Evolutionary conservation across 495 filamentous ascomycete genomes (phyloP).

Genomic region (Aspergillus mulundensis): DNA sequence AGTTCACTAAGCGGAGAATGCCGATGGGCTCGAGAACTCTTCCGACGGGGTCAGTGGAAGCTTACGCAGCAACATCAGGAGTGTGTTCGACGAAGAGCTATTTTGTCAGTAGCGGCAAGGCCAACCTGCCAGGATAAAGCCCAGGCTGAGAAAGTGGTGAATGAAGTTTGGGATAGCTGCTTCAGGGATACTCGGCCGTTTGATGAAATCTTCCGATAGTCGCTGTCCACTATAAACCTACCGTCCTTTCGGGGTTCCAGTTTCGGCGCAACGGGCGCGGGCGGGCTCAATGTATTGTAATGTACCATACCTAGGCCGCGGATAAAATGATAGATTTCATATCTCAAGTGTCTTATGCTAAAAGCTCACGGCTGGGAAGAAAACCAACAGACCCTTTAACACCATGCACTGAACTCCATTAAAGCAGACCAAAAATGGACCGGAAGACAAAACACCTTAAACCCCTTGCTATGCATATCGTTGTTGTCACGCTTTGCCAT

Average conservation of each 20-base stretch:
- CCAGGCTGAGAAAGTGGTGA: constrained; percentile 82
- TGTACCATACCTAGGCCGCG: constrained; percentile 8
- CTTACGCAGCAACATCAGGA: constrained; percentile 89
- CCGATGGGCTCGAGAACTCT: constrained; percentile 83
- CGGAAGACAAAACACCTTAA: constrained; percentile 24
- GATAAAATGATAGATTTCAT: neutral
- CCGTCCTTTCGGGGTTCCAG: neutral
- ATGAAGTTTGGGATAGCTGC: constrained; percentile 97
- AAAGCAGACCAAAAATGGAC: constrained; percentile 13
- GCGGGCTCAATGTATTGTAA: constrained; percentile 7
- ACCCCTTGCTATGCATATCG: constrained; percentile 19
- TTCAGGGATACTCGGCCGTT: constrained; percentile 92
- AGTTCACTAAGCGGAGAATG: constrained; percentile 91
- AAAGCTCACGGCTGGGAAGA: neutral
- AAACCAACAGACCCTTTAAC: constrained; percentile 13
- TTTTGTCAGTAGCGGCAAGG: constrained; percentile 66
- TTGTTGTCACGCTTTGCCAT: constrained; percentile 34
- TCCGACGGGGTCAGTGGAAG: constrained; percentile 75
- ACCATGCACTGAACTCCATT: constrained; percentile 19
- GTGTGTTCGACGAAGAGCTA: constrained; percentile 79
- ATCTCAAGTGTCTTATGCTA: neutral
- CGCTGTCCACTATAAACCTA: neutral
- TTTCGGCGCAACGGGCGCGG: neutral
- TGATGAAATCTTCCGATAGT: constrained; percentile 89
- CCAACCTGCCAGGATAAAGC: constrained; percentile 81